A percentile compares a stretch with the other conserved stretches of the same genome.
phyloP scores from a whole-genome alignment of 495 filamentous ascomycete species.

The Hyaloscypha finlandica region DNA sequence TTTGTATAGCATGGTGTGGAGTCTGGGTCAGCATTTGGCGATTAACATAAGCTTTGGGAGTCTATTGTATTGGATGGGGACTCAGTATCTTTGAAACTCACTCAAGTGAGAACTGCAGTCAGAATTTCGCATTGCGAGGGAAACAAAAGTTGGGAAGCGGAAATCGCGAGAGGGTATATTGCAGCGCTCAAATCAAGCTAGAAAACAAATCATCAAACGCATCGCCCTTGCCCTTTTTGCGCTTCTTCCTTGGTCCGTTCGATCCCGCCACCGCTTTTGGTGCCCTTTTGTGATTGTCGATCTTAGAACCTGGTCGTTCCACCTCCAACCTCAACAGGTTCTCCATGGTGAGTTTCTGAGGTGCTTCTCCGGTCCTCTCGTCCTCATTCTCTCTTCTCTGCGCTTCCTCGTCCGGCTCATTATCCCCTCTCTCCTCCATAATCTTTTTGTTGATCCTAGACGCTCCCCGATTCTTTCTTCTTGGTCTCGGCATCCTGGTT shows the following conservation, averaged over 20 bases:
- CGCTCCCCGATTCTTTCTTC: too few relatives aligned
- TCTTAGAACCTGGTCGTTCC: not conserved
- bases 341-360: too few relatives aligned
- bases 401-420: too few relatives aligned
- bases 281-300: not conserved
- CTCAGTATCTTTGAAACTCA: constrained; percentile 18
- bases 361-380: too few relatives aligned
- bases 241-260: constrained; percentile 33
- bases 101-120: not conserved
- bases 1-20: constrained; percentile 88
- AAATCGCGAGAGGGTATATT: not conserved
- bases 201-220: constrained; percentile 66
- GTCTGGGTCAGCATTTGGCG: constrained; percentile 72
- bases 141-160: not conserved
- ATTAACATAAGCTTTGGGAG: constrained; percentile 63
- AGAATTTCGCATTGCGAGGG: not conserved
- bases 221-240: constrained; percentile 53
- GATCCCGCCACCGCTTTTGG: constrained; percentile 5
- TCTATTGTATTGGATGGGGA: constrained; percentile 56
- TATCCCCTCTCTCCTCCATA: too few relatives aligned
- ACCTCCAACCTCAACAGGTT: not conserved
- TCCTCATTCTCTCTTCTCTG: too few relatives aligned
- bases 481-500: too few relatives aligned
- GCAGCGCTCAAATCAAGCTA: constrained; percentile 44
- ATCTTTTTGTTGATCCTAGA: too few relatives aligned